Percentiles rank a stretch among this genome's conserved stretches.
phyloP scores from a whole-genome alignment of 2,329 filamentous ascomycete species.

The Sarocladium kiliense region DNA sequence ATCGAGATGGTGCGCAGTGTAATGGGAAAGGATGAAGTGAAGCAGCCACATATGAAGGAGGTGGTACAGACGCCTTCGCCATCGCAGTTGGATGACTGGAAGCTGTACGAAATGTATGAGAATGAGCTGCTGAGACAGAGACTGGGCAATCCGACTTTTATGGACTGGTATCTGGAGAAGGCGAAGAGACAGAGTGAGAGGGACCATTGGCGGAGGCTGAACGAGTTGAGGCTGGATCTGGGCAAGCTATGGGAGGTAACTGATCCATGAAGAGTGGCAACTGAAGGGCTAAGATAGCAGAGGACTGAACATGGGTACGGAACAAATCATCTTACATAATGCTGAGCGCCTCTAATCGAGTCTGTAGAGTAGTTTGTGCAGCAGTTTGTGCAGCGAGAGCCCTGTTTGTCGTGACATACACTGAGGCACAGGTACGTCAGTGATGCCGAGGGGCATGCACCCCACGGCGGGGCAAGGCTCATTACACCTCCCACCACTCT shows the following conservation, averaged over 20 bases:
- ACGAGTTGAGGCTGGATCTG: conserved; percentile 16
- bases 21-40: neutral
- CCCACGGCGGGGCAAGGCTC: neutral
- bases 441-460: neutral
- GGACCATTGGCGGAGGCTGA: conserved; percentile 21
- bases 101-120: conserved; percentile 42
- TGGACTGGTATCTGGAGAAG: conserved; percentile 34
- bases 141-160: conserved; percentile 32
- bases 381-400: too few species aligned
- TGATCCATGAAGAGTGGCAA: neutral
- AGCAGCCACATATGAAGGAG: conserved; percentile 28
- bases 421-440: too few species aligned
- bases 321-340: too few species aligned
- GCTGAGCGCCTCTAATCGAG: too few species aligned
- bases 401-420: neutral
- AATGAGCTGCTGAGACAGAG: conserved; percentile 33
- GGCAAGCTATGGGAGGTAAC: neutral
- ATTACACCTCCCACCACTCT: neutral
- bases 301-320: too few species aligned
- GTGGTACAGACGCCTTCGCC: conserved; percentile 43
- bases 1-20: conserved; percentile 41
- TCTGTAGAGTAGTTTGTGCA: too few species aligned
- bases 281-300: conserved; percentile 1
- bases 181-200: conserved; percentile 22
- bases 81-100: conserved; percentile 53